These are phyloP conservation scores for Aspergillus floridensis DNA, from an alignment of 2,329 filamentous ascomycete species.

Conservation along the genomic window DNA sequence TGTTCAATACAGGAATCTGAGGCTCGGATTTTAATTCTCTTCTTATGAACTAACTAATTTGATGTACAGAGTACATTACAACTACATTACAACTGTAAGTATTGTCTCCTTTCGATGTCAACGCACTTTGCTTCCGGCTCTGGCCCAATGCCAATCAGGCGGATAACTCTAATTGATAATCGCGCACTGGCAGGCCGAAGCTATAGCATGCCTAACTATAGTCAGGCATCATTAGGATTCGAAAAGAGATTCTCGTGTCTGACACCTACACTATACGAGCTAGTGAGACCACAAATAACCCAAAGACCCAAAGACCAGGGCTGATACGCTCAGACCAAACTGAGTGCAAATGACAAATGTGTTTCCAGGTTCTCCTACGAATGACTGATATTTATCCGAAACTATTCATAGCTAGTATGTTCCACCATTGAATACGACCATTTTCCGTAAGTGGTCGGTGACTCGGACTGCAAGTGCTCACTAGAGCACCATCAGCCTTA, in stretches of 20 bases:
- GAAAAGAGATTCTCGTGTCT: neutral
- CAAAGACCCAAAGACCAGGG: neutral
- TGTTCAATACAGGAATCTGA: neutral
- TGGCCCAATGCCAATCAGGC: slow-evolving; percentile 1
- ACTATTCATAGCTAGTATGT: neutral
- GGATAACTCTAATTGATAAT: neutral
- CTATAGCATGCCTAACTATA: neutral
- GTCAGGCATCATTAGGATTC: neutral
- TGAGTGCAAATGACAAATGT: neutral
- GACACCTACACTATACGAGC: neutral
- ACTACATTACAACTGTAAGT: too few relatives aligned
- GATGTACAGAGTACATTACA: too few relatives aligned
- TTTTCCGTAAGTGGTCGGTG: neutral
- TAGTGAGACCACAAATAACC: neutral
- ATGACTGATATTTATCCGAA: neutral
- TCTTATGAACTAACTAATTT: neutral
- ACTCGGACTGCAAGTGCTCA: neutral
- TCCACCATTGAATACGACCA: slow-evolving; percentile 1
- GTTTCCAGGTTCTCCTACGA: neutral
- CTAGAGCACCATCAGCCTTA: slow-evolving; percentile 2
- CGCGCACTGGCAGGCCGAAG: neutral
- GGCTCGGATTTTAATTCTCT: neutral
- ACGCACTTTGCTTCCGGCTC: neutral
- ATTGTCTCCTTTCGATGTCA: too few relatives aligned
- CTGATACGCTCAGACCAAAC: neutral